These are phyloP conservation scores for Silene uniflora DNA, from an alignment of 148 eudicot species.

Conservation along the genomic window DNA sequence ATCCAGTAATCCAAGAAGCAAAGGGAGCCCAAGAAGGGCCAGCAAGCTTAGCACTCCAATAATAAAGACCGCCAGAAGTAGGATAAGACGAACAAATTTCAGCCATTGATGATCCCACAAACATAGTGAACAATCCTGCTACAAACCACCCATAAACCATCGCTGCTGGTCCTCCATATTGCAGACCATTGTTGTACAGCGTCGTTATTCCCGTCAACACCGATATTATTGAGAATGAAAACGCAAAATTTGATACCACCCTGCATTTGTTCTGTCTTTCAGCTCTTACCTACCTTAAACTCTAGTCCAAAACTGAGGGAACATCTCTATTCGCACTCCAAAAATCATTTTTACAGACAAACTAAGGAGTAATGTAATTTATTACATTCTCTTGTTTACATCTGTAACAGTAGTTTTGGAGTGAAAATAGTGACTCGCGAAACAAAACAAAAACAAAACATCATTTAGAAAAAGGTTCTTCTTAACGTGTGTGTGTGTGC, in stretches of 20 bases:
- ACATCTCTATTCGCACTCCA: neutral
- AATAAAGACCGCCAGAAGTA: conserved; percentile 88
- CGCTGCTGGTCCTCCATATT: conserved; percentile 67
- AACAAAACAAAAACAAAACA: too few species aligned
- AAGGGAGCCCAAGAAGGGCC: conserved; percentile 85
- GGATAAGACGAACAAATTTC: conserved; percentile 91
- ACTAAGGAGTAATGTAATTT: too few species aligned
- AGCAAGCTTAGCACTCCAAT: conserved; percentile 96
- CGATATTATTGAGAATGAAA: conserved; percentile 82
- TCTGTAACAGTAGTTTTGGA: neutral
- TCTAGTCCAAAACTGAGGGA: neutral
- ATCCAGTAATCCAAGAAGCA: conserved; percentile 93
- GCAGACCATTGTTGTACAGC: conserved; percentile 60
- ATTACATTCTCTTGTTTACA: too few species aligned
- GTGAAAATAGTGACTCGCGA: neutral
- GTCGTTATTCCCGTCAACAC: conserved; percentile 82
- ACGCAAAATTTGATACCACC: conserved; percentile 74
- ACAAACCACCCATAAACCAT: conserved; percentile 74
- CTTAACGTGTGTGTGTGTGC: too few species aligned
- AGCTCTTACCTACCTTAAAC: neutral
- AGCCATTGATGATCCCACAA: conserved; percentile 84
- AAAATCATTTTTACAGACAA: neutral
- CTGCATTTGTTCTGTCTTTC: conserved; percentile 32
- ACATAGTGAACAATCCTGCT: conserved; percentile 68
- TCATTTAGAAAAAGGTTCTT: neutral